Conservation (phyloP, 441 rosid species). For the Adansonia gregorii region DNA sequence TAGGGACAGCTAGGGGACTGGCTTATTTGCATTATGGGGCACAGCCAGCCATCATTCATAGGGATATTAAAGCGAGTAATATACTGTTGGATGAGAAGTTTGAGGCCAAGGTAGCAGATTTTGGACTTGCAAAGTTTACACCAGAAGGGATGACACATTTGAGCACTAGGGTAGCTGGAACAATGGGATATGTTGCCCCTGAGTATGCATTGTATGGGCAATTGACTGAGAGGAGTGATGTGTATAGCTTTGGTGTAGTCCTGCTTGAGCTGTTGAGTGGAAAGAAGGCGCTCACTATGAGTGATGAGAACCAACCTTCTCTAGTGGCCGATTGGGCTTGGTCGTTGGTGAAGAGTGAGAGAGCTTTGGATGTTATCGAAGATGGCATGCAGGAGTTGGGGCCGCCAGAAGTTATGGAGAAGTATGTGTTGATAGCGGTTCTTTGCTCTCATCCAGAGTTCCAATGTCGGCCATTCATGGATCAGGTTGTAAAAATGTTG, state of each 20-base stretch:
- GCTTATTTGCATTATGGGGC: conserved; percentile 91
- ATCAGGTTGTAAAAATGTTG: conserved; percentile 92
- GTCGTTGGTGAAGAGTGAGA: conserved; percentile 74
- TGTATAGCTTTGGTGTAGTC: conserved; percentile 89
- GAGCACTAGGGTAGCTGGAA: conserved; percentile 96
- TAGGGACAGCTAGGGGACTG: conserved; percentile 88
- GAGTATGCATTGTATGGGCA: conserved; percentile 94
- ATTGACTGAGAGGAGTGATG: conserved; percentile 87
- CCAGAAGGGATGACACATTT: conserved; percentile 86
- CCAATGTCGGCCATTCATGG: conserved; percentile 94
- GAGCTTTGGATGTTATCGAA: conserved; percentile 74
- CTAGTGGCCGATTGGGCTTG: conserved; percentile 93
- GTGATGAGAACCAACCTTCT: conserved; percentile 61
- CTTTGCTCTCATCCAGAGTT: conserved; percentile 93
- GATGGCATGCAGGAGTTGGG: conserved; percentile 75
- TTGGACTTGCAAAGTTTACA: conserved; percentile 84
- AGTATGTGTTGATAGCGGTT: conserved; percentile 77
- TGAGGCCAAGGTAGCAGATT: conserved; percentile 87
- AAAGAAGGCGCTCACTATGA: conserved; percentile 65
- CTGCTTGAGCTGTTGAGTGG: conserved; percentile 92
- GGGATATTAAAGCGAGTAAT: conserved; percentile 91
- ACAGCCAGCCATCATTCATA: conserved; percentile 78
- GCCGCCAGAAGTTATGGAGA: conserved; percentile 64
- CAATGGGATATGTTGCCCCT: conserved; percentile 96
- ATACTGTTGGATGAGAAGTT: conserved; percentile 85